Percentiles rank a stretch among this genome's conserved stretches.
These are phyloP conservation scores for Eucalyptus cladocalyx DNA, from an alignment of 345 rosid species.

Conservation along the genomic window DNA sequence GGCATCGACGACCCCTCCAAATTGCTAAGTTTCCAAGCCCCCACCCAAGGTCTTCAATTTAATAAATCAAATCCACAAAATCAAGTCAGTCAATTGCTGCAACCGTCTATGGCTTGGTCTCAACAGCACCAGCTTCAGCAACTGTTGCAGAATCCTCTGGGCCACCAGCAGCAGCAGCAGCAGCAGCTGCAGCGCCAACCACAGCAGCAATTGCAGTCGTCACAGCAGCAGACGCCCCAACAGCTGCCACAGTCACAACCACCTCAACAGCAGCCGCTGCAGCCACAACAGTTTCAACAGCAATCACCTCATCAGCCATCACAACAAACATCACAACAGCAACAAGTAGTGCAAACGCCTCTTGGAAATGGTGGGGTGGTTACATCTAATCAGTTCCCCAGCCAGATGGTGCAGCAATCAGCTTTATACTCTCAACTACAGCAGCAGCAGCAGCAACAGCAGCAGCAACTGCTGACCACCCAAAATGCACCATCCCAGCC, in stretches of 20 bases:
- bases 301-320: slow-evolving; percentile 14
- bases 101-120: slow-evolving; percentile 41
- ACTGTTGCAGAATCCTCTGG: slow-evolving; percentile 6
- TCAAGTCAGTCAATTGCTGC: slow-evolving; percentile 51
- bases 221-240: slow-evolving; percentile 21
- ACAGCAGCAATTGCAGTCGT: slow-evolving; percentile 15
- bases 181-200: slow-evolving; percentile 11
- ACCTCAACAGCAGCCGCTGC: background rate
- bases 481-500: slow-evolving; percentile 26
- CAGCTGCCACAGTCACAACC: background rate
- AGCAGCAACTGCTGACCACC: slow-evolving; percentile 35
- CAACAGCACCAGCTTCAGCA: slow-evolving; percentile 64
- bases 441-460: slow-evolving; percentile 40
- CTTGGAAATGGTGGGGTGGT: slow-evolving; percentile 29
- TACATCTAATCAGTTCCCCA: slow-evolving; percentile 33
- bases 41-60: slow-evolving; percentile 48
- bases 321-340: background rate
- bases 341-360: slow-evolving; percentile 27
- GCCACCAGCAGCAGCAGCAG: slow-evolving; percentile 16
- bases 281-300: background rate
- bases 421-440: slow-evolving; percentile 38
- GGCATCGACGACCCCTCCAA: slow-evolving; percentile 69
- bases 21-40: slow-evolving; percentile 73
- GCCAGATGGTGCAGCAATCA: slow-evolving; percentile 37
- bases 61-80: slow-evolving; percentile 44